Evolutionary conservation across 495 filamentous ascomycete species (phyloP).

Genomic region (Neurospora sp.): DNA sequence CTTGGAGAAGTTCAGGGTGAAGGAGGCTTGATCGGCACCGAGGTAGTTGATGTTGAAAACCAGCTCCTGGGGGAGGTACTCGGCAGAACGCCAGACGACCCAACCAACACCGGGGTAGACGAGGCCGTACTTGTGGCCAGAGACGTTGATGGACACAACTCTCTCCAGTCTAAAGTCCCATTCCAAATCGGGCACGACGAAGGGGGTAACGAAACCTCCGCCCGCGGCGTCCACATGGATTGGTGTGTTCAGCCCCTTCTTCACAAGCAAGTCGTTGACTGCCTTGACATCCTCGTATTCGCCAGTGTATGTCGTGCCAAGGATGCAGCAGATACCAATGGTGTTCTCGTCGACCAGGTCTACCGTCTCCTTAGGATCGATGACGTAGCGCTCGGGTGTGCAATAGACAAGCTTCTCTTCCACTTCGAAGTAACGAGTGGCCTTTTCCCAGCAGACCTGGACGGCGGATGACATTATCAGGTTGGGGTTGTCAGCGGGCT

Average conservation of each 20-base stretch:
- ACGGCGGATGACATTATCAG: slow-evolving; percentile 89
- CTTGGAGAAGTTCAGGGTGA: slow-evolving; percentile 95
- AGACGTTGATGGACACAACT: slow-evolving; percentile 87
- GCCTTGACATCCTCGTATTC: slow-evolving; percentile 89
- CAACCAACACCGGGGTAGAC: slow-evolving; percentile 90
- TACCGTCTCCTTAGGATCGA: slow-evolving; percentile 76
- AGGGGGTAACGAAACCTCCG: slow-evolving; percentile 85
- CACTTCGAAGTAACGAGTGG: slow-evolving; percentile 86
- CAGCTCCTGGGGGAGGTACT: slow-evolving; percentile 78
- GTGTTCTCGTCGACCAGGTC: slow-evolving; percentile 89
- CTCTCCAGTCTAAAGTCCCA: slow-evolving; percentile 86
- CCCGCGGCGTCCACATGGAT: slow-evolving; percentile 90
- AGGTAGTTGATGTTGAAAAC: slow-evolving; percentile 98
- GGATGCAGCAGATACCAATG: slow-evolving; percentile 82
- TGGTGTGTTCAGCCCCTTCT: slow-evolving; percentile 61
- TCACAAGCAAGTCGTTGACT: slow-evolving; percentile 71
- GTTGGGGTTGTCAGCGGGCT: slow-evolving; percentile 67
- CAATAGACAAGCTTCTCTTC: slow-evolving; percentile 87
- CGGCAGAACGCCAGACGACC: slow-evolving; percentile 78
- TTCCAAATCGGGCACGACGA: slow-evolving; percentile 64
- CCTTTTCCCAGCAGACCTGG: slow-evolving; percentile 96
- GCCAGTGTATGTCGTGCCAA: slow-evolving; percentile 91
- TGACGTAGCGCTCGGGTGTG: slow-evolving; percentile 68
- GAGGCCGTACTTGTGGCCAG: slow-evolving; percentile 71
- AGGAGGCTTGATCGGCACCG: slow-evolving; percentile 87